Base-by-base conservation (phyloP, 2,329 filamentous ascomycete species). In the Scopulariopsis brevicaulis region DNA sequence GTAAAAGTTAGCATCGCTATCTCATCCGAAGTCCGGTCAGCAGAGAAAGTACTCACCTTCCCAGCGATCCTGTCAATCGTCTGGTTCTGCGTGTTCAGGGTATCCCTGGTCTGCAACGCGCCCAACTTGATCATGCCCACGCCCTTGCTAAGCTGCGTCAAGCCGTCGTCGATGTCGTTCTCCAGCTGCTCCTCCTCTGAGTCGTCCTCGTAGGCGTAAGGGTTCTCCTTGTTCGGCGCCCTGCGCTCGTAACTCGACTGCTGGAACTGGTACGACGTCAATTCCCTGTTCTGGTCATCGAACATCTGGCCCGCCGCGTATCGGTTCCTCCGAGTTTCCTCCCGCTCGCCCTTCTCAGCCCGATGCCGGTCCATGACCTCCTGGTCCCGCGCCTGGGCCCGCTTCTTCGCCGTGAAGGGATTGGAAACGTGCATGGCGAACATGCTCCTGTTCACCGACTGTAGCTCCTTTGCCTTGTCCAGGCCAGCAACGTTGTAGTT, bases 371-470 rank as follows among this genome's bases (percentile, higher is more conserved):
- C 83, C 66, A 95, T 75, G 52, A 89, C 80, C 58, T 82, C 78
- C 55, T 86, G 77, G 62, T 94, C 89, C 48, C 83, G 80, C 59
- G 82, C 83, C 58, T 78, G 77, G 32, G 79, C 80, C 52, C 86
- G 81, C 63, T 79, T 81, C 61, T 81, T 83, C 15, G 83, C 83
- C 0, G 89, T 94, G 68, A 96, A 90, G 0, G 87, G 87, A 65
- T 90, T 90, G 57, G 78, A 77, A 28, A 92, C 85, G 66, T 91
- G 87, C 24, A 92, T 82, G 5, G 89, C 88, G 67, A 96, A 96
- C 90, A 96, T 96, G 74, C 86, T 91, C 62, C 87, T 79, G 71
- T 96, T 96, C 55, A 95, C 77, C 1, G 83, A 89, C 74, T 93
- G 93, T 43, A 96, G 76, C 67, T 96, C 90, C 54, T 84, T 82